Base-by-base conservation (phyloP, 768 basidiomycete species). In the Leucocoprinus sp. region DNA sequence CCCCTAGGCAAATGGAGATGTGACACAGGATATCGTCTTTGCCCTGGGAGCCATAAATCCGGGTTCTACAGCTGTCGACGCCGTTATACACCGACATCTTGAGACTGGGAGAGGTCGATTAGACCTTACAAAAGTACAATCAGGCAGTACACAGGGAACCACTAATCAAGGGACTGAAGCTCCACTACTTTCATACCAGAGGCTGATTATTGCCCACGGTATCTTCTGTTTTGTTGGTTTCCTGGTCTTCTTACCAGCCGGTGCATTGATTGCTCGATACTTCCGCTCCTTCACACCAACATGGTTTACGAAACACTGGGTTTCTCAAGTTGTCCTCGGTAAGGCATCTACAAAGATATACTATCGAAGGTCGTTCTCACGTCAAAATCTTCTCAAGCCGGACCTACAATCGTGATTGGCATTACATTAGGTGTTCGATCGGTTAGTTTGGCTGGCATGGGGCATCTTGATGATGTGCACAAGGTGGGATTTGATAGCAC, bases 221-320 rank as follows among this genome's bases (percentile, higher is more conserved):
- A 62, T 77, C 27, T 61, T 76, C 45, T 73, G 68, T 29, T 61
- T 61, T 8, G 45, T 76, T 31, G 77, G 72, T 5, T 78, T 80
- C 50, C 58, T 79, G 35, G 35, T 79, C 8, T 56, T 80, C 41
- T 60, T 81, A 7, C 79, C 80, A 4, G 52, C 62, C 22, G 79
- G 78, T 11, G 72, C 67, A 0, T 60, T 82, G 9, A 45, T 78
- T 23, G 75, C 76, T n/a, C 66, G 80, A 28, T 75, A 71, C 52
- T 58, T 71, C 28, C 63, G 79, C 45, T 78, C 73, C 0, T 69
- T 72, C 51, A 64, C 62, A 4, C 59, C 62, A 1, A 58, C 54
- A 5, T 82, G 80, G 80, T 80, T 75, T 58, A 65, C 60, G 12
- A 67, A 64, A 19, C 80, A 82, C 53, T 70, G 67, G 66, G 60